These are phyloP conservation scores for Angomonas deanei DNA, from an alignment of 208 protist genomes.

Conservation along the genomic window DNA sequence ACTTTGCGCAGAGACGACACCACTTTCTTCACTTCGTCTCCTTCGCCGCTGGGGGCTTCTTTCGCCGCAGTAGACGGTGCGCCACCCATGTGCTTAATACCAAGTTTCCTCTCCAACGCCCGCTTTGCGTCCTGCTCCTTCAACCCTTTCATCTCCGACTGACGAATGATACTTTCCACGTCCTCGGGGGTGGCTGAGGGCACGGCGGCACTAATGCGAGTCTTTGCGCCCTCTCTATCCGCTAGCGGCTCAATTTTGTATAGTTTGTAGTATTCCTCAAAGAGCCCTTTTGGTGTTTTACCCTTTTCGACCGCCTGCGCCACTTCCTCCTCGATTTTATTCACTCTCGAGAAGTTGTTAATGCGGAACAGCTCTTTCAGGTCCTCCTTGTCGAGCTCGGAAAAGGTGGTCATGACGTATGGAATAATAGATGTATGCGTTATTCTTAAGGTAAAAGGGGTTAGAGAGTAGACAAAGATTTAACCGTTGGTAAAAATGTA, in stretches of 20 bases:
- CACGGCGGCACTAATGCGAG: slow-evolving; percentile 22
- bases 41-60: background rate
- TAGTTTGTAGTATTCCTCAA: slow-evolving; percentile 34
- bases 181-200: slow-evolving; percentile 29
- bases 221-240: slow-evolving; percentile 24
- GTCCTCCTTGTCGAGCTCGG: slow-evolving; percentile 28
- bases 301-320: slow-evolving; percentile 13
- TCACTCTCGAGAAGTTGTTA: slow-evolving; percentile 45
- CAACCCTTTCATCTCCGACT: slow-evolving; percentile 35
- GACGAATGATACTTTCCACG: slow-evolving; percentile 29
- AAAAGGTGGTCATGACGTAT: background rate
- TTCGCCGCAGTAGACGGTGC: background rate
- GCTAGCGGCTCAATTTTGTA: slow-evolving; percentile 28
- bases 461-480: background rate
- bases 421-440: background rate
- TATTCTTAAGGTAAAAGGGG: background rate
- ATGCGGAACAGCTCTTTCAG: slow-evolving; percentile 47
- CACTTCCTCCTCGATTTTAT: slow-evolving; percentile 22
- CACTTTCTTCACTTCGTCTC: slow-evolving; percentile 2
- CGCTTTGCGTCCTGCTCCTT: slow-evolving; percentile 30
- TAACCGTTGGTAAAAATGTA: too few species aligned
- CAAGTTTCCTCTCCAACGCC: slow-evolving; percentile 19
- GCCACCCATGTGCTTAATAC: background rate
- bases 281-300: slow-evolving; percentile 16
- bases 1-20: background rate